These are phyloP conservation scores for Aegle marmelos DNA, from an alignment of 345 rosid species.

Conservation along the genomic window DNA sequence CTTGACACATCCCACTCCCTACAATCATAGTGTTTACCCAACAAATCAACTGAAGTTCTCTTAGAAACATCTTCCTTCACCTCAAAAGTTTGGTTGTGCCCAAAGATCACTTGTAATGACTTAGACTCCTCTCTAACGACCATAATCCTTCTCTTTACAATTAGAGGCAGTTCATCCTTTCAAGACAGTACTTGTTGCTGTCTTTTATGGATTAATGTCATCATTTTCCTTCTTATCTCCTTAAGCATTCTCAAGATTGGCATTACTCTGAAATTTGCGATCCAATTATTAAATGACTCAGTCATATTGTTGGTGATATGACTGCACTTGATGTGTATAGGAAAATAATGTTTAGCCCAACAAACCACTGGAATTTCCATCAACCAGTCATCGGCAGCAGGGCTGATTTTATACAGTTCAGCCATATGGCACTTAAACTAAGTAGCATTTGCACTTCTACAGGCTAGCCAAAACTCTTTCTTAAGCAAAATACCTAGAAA, in stretches of 20 bases:
- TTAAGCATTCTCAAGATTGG: neutral
- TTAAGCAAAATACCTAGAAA: neutral
- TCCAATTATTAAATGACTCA: neutral
- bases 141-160: neutral
- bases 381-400: neutral
- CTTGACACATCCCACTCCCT: neutral
- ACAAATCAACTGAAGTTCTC: neutral
- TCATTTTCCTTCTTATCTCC: neutral
- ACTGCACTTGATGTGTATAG: neutral
- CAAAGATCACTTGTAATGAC: neutral
- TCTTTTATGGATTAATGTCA: neutral
- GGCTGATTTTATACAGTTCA: neutral
- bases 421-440: neutral
- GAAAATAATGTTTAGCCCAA: neutral
- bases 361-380: neutral
- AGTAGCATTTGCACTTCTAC: too few relatives aligned
- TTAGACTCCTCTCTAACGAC: neutral
- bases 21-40: neutral
- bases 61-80: neutral
- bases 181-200: neutral
- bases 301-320: neutral
- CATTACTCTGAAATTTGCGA: neutral
- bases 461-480: neutral
- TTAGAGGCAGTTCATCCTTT: fast-evolving
- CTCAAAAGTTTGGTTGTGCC: neutral